Base-by-base conservation (phyloP, 73 alveolate genomes). In the Paramecium octaurelia region DNA sequence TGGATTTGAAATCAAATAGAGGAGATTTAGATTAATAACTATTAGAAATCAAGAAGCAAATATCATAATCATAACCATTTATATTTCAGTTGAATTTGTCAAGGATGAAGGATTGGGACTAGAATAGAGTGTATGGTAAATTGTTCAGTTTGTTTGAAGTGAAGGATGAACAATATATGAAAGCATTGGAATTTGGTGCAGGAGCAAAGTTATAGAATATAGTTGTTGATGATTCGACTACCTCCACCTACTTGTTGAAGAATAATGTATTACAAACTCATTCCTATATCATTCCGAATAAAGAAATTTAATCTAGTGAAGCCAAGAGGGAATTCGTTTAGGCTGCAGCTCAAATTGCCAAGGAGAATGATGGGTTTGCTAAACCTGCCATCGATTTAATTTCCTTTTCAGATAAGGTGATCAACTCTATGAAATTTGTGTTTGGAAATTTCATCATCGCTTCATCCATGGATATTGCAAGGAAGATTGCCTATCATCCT, bases 391-490 rank as follows among this genome's bases (percentile, higher is more conserved):
- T 93, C 38, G 97, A 97, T 48, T 89, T 97, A 57, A 96, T 97
- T 10, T 95, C 95, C 36, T 97, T 95, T 90, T 95, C 96, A 43
- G 87, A 92, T 29, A 96, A 97, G 84, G 85, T 95, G 44, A 97
- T 95, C 21, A 96, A 95, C 4, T 97, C 99, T 11, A 96, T 98
- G 98, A 92, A 92, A 75, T 97, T 92, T 75, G 98, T 97, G 11
- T 98, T 98, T 95, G 99, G 99, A 34, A 86, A 92, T 48, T 88
- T 95, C 80, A 96, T 97, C 64, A 96, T 98, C 64, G 96, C 99
- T 76, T 97, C 96, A 58, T 96, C 97, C 29, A 86, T 92, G 29
- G 97, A 95, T 42, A 96, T 97, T 14, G 99, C 99, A 3, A 97
- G 92, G 88, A 95, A 76, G 77, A 94, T 98, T 31, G 98, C 98